Evolutionary conservation across 768 basidiomycete genomes (phyloP).

Genomic region (Cubamyces sp.): DNA sequence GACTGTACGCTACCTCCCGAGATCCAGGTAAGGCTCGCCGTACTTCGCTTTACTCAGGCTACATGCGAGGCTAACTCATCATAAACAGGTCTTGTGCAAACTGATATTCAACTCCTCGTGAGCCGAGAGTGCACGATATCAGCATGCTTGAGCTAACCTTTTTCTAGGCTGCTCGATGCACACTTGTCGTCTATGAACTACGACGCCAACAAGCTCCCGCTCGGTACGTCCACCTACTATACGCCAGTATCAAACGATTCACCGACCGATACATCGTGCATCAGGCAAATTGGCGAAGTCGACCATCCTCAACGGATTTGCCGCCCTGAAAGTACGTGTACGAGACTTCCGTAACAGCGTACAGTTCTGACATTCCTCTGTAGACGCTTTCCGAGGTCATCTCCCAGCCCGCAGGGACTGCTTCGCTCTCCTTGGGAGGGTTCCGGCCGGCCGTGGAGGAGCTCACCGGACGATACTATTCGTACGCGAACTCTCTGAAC

Average conservation of each 20-base stretch:
- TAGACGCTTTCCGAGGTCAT: conserved; percentile 48
- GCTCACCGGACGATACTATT: conserved; percentile 59
- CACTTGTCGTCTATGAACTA: conserved; percentile 66
- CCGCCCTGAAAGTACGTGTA: conserved; percentile 55
- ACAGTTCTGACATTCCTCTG: not conserved
- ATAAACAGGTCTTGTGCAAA: conserved; percentile 46
- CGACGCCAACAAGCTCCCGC: conserved; percentile 65
- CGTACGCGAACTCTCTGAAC: conserved; percentile 40
- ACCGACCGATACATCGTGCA: not conserved
- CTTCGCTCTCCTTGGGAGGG: conserved; percentile 43
- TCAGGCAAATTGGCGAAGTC: conserved; percentile 62
- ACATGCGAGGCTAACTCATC: not conserved
- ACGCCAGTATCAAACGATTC: not conserved
- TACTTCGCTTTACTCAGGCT: not conserved
- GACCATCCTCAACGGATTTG: conserved; percentile 62
- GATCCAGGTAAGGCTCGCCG: conserved; percentile 43
- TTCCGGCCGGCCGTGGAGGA: conserved; percentile 46
- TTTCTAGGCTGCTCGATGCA: conserved; percentile 52
- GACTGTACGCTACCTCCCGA: conserved; percentile 48
- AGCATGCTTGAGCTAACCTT: not conserved
- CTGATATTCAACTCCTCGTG: conserved; percentile 58
- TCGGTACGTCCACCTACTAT: conserved; percentile 41
- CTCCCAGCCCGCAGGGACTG: conserved; percentile 45
- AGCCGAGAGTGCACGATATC: conserved; percentile 6
- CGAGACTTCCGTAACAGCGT: too few species aligned